Base-by-base conservation (phyloP, 257 asterid species). In the Nemophila menziesii region DNA sequence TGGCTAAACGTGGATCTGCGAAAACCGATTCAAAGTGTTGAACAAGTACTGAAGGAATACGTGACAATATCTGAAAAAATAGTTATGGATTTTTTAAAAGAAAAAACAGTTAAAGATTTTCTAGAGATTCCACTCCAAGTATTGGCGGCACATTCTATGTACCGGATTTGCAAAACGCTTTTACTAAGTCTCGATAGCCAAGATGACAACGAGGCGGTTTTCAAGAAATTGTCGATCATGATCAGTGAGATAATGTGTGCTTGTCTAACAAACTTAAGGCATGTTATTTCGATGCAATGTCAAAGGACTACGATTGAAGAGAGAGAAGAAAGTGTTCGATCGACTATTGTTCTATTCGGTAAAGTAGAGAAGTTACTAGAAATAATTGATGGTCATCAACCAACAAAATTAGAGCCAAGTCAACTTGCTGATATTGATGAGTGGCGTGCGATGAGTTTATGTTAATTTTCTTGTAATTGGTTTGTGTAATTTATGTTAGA, bases 101-200 rank as follows among this genome's bases (percentile, higher is more conserved):
- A 53, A 18, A 74, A 70, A 20, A 21, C 4, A 3, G n/a, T 29
- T 1, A 51, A 60, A 37, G 66, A 66, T 63, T 54, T 66, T 15
- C 58, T 44, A 14, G 72, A 79, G 46, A 38, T 33, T 29, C 75
- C 90, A 46, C 19, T 34, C 61, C 52, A 74, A 36, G 60, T 70
- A 39, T 52, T 83, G 55, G 93, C 79, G 5, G 83, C 95, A 24
- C 79, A 83, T 63, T 57, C 86, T 11, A 83, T 83, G 93, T 83
- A 79, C 60, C 65, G 90, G 57, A 65, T 64, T 45, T 76, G 92
- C 56, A 76, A 74, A 60, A 72, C 93, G 2, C 78, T 83, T 63
- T 38, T 74, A 54, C 72, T 63, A 42, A 23, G 42, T 16, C 29
- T 49, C 39, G 68, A 55, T 17, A 50, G 56, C 49, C 43, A 26